These are phyloP conservation scores for Solanum pinnatisectum DNA, from an alignment of 257 asterid species.

Conservation along the genomic window DNA sequence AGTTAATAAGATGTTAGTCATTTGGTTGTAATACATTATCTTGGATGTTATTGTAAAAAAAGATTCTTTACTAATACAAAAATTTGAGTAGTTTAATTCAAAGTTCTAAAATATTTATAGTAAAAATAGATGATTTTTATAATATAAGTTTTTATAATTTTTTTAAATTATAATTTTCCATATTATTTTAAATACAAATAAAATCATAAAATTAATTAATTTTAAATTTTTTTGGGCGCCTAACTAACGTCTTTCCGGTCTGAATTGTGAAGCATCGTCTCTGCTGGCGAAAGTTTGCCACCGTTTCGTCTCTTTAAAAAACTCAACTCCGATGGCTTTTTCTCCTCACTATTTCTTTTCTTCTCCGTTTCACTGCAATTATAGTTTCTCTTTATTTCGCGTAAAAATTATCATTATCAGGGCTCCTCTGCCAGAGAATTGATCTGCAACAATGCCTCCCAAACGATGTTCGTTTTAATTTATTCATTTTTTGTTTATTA, in stretches of 20 bases:
- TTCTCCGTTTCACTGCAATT: not conserved
- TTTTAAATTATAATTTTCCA: not conserved
- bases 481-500: not conserved
- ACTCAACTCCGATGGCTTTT: not conserved
- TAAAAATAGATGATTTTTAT: not conserved
- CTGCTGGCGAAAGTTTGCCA: constrained; percentile 10
- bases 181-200: not conserved
- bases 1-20: not conserved
- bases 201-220: not conserved
- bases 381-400: not conserved
- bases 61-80: not conserved
- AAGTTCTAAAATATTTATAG: not conserved
- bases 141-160: not conserved
- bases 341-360: not conserved
- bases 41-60: not conserved
- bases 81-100: not conserved
- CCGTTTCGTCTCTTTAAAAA: constrained; percentile 31
- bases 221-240: not conserved
- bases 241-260: not conserved
- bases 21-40: not conserved
- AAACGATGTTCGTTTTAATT: not conserved
- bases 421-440: not conserved
- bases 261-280: not conserved
- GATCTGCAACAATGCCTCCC: not conserved
- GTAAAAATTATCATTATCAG: not conserved